Base-by-base conservation (phyloP, 2,329 filamentous ascomycete species). In the Pseudogymnoascus sp. region DNA sequence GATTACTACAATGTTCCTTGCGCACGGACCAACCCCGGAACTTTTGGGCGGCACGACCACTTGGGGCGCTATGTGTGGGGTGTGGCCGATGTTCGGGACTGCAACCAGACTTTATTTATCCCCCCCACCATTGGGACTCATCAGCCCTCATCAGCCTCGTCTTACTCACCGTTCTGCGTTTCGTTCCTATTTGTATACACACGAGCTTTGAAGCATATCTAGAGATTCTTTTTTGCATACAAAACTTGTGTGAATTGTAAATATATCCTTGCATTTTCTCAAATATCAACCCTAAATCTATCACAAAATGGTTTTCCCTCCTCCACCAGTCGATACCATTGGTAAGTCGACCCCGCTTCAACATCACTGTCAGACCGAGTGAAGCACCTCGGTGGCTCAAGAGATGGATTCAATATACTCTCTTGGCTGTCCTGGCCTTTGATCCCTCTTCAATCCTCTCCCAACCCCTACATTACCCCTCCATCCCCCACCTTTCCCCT, bases 301-400 rank as follows among this genome's bases (percentile, higher is more conserved):
- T 56, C 25, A 56, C 60, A 69, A 62, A 34, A 77, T 78, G 74
- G 59, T 78, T 40, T 93, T 93, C 73, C 91, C 91, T 68, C 91
- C 91, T 31, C 85, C 89, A 10, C 88, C 90, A 3, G 86, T 90
- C 69, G 86, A 85, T 73, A 89, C 89, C 67, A 93, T 96, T 79
- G 84, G 82, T 84, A 75, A 53, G 75, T 67, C 50, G 7, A 34
- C 50, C n/a, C 50, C 16, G 28, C 50, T 56, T 56, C 50, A 36
- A 56, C n/a, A 34, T 36, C 28, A 56, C 50, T 21, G 50, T 21
- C 50, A 56, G 28, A 21, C 11, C 16, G 10, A 18, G 5, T 8
- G 28, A 56, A 56, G 11, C 50, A 56, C 8, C n/a, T 21, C 25
- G 1, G 11, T 8, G 50, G 25, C 50, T 56, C 50, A 21, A 56